Conservation (phyloP, 2,329 filamentous ascomycete genomes). For the Trichoderma atroviride region DNA sequence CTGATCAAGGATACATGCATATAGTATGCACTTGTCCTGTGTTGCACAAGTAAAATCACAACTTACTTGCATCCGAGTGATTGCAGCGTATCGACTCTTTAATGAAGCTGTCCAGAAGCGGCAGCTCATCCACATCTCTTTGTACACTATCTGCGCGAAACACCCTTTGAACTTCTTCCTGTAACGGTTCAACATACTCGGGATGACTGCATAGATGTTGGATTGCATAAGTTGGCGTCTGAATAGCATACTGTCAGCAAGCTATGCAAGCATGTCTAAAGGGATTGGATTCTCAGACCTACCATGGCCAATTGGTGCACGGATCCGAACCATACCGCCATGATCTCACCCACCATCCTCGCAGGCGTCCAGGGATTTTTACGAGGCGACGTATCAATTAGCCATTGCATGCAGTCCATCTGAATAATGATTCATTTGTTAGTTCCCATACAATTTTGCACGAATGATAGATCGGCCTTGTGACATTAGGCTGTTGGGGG, state of each 20-base stretch:
- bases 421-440: not conserved
- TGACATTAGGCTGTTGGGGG: not conserved
- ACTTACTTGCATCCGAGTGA: conserved; percentile 20
- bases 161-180: not conserved
- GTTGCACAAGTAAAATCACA: too few relatives aligned
- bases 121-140: conserved; percentile 10
- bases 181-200: not conserved
- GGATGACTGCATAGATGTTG: not conserved
- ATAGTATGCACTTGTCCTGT: not conserved
- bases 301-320: conserved; percentile 25
- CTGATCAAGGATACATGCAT: not conserved
- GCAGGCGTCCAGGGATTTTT: conserved; percentile 22
- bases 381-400: conserved; percentile 26
- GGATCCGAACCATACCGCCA: conserved; percentile 28
- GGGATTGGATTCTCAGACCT: not conserved
- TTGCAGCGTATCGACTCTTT: conserved; percentile 20
- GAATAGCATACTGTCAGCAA: not conserved
- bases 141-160: not conserved
- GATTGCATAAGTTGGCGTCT: conserved; percentile 10
- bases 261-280: not conserved
- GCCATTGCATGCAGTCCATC: conserved; percentile 27
- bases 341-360: conserved; percentile 24
- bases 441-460: not conserved
- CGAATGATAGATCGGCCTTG: not conserved
- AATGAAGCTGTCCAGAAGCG: conserved; percentile 28